Evolutionary conservation across 345 rosid genomes (phyloP), one percentile per base, ranked within the genome.

Genomic region (Murraya paniculata): DNA sequence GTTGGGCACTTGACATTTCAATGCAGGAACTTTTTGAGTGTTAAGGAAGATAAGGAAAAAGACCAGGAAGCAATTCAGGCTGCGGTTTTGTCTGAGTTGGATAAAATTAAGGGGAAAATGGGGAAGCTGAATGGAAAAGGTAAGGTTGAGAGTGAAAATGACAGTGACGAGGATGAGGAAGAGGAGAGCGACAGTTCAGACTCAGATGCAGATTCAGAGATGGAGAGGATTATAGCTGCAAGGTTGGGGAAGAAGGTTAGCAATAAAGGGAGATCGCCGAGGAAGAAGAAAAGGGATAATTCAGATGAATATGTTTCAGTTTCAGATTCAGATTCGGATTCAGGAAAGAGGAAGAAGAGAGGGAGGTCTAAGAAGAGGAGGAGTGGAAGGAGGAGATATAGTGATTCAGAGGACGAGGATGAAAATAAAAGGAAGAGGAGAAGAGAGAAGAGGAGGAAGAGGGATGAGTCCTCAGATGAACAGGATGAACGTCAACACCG

Each of bases 1-100:
- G 97, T 94, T 56, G 98, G 99, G 73, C 99, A 96, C 62, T 86
- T 96, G 80, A 87, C 97, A 2, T 92, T 85, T 81, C 98, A 96
- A 74, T 96, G 99, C 64, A 90, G 96, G 80, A 96, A 96, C 45
- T 92, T 96, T 19, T 31, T 96, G 85, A 94, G 98, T 71, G 55
- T 90, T 24, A 95, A 91, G 79, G 98, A 92, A 64, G 98, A 90
- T 73, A 88, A 89, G 80, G 97, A 90, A 81, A 92, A 85, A 70
- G 97, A 91, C 53, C 72, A 79, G 0, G 94, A 89, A 30, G 91
- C 85, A 4, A 82, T 90, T 68, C 89, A 89, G 70, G 97, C 89
- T 71, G 91, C 90, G 1, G 89, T 89, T 78, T 76, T 91, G 87
- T 83, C 93, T 2, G 92, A 92, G 60, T 81, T 93, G 91, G 90